Conservation (phyloP, 192 early-diverging fungal genomes). For the Fimicolochytrium jonesii region DNA sequence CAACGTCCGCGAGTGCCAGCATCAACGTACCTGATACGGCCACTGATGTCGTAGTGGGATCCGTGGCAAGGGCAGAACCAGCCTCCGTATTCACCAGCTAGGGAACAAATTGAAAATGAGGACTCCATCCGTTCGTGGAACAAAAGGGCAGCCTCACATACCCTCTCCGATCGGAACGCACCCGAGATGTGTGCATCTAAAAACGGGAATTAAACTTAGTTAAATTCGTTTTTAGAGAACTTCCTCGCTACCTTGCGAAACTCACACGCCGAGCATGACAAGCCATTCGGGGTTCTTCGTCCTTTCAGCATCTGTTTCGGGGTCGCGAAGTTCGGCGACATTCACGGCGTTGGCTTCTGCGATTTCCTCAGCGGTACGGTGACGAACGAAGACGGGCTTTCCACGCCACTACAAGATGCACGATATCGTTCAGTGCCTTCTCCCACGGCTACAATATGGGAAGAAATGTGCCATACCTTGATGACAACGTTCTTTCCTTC, state of each 20-base stretch:
- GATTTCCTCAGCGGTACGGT: constrained; percentile 93
- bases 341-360: constrained; percentile 82
- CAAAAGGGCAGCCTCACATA: constrained; percentile 16
- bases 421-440: not conserved
- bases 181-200: constrained; percentile 83
- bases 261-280: constrained; percentile 78
- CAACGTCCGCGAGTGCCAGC: too few relatives aligned
- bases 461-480: constrained; percentile 48
- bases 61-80: constrained; percentile 99
- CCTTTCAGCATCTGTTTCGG: constrained; percentile 86
- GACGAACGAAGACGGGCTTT: constrained; percentile 97
- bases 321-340: constrained; percentile 80
- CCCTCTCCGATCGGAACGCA: constrained; percentile 96
- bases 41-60: constrained; percentile 98
- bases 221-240: too few relatives aligned
- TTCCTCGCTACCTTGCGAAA: too few relatives aligned
- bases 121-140: not conserved
- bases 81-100: constrained; percentile 93
- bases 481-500: constrained; percentile 95
- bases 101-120: not conserved
- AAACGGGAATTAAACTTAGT: too few relatives aligned
- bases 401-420: constrained; percentile 77
- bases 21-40: too few relatives aligned
- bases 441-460: not conserved
- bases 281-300: constrained; percentile 92